Evolutionary conservation across 2,329 filamentous ascomycete genomes (phyloP).

Genomic region (Bipolaris sorokiniana): DNA sequence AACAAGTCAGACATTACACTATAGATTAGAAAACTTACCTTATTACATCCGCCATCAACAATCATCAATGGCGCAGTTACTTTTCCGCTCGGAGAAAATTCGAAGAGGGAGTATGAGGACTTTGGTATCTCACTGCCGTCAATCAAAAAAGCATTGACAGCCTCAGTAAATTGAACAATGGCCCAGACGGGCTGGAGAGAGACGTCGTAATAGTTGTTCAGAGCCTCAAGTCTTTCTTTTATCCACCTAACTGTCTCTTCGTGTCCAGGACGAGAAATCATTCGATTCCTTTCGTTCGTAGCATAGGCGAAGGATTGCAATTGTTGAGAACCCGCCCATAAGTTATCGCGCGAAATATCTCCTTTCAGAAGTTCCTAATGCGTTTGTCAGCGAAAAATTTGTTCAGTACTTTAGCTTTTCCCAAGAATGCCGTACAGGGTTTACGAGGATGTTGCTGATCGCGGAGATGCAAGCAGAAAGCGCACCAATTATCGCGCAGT

Average conservation of each 20-base stretch:
- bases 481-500: not conserved
- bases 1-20: conserved; percentile 4
- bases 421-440: not conserved
- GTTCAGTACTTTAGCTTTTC: not conserved
- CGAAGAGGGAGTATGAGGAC: not conserved
- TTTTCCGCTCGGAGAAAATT: not conserved
- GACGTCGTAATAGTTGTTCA: not conserved
- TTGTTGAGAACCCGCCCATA: not conserved
- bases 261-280: not conserved
- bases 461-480: not conserved
- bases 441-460: not conserved
- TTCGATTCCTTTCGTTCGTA: not conserved
- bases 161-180: not conserved
- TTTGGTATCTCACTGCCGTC: not conserved
- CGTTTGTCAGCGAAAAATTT: not conserved
- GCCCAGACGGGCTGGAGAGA: not conserved
- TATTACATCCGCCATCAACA: not conserved
- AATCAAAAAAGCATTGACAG: not conserved
- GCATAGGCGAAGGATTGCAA: not conserved
- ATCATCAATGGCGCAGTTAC: not conserved
- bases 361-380: not conserved
- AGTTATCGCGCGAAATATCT: not conserved
- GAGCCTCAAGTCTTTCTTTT: not conserved
- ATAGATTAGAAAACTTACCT: not conserved
- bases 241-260: not conserved